Percentiles rank a stretch among this genome's conserved stretches.
Evolutionary conservation across 225 moss, liverwort and hornwort genomes (phyloP).

Genomic region (Marchantia paleacea): DNA sequence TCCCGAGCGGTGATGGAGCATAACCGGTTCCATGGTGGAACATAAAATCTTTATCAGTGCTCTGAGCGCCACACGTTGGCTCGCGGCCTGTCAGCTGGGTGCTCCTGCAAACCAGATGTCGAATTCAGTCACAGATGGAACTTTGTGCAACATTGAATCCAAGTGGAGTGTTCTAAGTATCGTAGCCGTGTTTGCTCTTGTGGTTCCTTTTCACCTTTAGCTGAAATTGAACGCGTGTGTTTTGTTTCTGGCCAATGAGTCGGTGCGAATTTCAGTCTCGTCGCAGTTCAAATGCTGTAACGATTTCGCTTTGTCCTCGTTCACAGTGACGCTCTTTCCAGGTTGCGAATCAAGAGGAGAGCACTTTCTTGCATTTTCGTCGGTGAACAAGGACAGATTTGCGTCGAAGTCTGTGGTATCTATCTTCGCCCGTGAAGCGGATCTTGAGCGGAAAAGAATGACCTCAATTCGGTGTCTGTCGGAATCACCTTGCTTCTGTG

Average conservation of each 20-base stretch:
- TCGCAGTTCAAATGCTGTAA: not conserved
- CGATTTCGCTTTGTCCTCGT: not conserved
- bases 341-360: not conserved
- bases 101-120: not conserved
- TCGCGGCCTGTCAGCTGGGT: not conserved
- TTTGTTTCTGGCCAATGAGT: not conserved
- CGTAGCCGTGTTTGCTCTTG: not conserved
- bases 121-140: not conserved
- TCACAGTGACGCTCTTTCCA: not conserved
- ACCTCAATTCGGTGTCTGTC: not conserved
- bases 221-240: not conserved
- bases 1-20: not conserved
- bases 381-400: not conserved
- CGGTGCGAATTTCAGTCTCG: not conserved
- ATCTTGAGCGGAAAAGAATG: constrained; percentile 7
- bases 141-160: not conserved
- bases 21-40: not conserved
- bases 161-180: not conserved
- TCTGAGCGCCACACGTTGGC: constrained; percentile 7
- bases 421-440: not conserved
- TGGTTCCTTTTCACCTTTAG: not conserved
- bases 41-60: constrained; percentile 3
- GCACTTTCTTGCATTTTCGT: not conserved
- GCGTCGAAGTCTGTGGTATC: not conserved
- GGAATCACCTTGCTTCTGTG: not conserved